These are phyloP conservation scores for Mycena epipterygia DNA, from an alignment of 768 basidiomycete species.

Conservation along the genomic window DNA sequence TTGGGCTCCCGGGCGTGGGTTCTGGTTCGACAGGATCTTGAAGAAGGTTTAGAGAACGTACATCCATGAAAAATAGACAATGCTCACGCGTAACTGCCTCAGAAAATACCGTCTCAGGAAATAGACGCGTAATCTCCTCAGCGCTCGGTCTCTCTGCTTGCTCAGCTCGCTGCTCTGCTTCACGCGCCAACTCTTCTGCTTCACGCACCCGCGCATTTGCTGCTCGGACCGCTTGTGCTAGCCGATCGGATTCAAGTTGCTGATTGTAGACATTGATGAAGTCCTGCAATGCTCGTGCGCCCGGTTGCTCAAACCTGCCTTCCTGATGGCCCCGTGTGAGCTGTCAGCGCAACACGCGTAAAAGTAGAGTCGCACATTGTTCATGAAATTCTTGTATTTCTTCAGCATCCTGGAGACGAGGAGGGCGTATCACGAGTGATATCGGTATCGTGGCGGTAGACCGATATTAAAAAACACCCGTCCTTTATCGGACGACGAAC, in stretches of 20 bases:
- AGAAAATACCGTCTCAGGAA: background rate
- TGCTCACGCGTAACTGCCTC: constrained; percentile 12
- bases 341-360: background rate
- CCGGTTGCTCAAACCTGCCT: constrained; percentile 31
- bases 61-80: background rate
- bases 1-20: background rate
- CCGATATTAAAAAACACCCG: background rate
- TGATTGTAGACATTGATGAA: constrained; percentile 17
- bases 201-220: constrained; percentile 5
- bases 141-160: constrained; percentile 2
- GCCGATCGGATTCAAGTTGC: constrained; percentile 9
- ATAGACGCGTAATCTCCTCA: constrained; percentile 15
- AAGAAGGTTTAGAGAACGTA: background rate
- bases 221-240: constrained; percentile 10
- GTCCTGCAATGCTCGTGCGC: constrained; percentile 30
- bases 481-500: background rate
- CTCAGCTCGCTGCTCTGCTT: constrained; percentile 19
- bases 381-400: constrained; percentile 33
- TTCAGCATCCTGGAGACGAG: constrained; percentile 29
- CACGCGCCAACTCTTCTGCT: constrained; percentile 3
- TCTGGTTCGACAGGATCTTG: constrained; percentile 9
- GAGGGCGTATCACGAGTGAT: background rate
- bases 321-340: constrained; percentile 13
- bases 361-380: constrained; percentile 14
- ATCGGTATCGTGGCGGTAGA: background rate